phyloP scores from a whole-genome alignment of 805 yeast species.

The Clavispora phyllophila region DNA sequence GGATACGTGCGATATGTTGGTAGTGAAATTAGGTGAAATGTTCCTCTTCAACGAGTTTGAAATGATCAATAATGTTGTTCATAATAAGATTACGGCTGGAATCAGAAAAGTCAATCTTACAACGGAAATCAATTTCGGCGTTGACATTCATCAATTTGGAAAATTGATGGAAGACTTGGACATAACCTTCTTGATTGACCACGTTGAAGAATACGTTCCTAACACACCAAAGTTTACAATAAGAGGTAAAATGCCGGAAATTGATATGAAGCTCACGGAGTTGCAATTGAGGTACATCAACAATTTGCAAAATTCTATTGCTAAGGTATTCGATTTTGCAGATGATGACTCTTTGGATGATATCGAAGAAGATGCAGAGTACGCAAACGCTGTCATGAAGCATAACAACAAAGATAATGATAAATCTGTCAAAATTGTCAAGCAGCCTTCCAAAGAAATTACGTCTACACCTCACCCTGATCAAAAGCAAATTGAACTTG shows the following conservation, averaged over 20 bases:
- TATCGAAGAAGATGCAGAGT: slow-evolving; percentile 56
- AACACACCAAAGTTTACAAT: slow-evolving; percentile 47
- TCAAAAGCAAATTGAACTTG: slow-evolving; percentile 38
- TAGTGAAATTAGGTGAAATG: slow-evolving; percentile 78
- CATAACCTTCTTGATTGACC: slow-evolving; percentile 54
- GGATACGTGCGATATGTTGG: slow-evolving; percentile 51
- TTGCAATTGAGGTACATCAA: slow-evolving; percentile 58
- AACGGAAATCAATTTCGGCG: slow-evolving; percentile 52
- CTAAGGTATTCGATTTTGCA: slow-evolving; percentile 44
- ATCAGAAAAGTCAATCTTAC: slow-evolving; percentile 65
- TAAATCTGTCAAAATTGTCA: not conserved
- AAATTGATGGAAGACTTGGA: slow-evolving; percentile 67
- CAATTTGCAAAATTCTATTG: slow-evolving; percentile 50
- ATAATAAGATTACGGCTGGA: slow-evolving; percentile 63
- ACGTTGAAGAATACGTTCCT: slow-evolving; percentile 36
- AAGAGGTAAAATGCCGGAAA: slow-evolving; percentile 55
- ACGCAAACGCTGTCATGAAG: slow-evolving; percentile 50
- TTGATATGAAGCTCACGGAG: slow-evolving; percentile 66
- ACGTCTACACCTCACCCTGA: slow-evolving; percentile 17
- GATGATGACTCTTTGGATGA: slow-evolving; percentile 44
- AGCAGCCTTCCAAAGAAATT: not conserved
- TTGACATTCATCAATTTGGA: slow-evolving; percentile 43
- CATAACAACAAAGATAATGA: slow-evolving; percentile 13
- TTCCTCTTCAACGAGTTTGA: slow-evolving; percentile 60
- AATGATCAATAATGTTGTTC: slow-evolving; percentile 18